Conservation (phyloP, 192 early-diverging fungal genomes). For the Rhizophagus prolifer region DNA sequence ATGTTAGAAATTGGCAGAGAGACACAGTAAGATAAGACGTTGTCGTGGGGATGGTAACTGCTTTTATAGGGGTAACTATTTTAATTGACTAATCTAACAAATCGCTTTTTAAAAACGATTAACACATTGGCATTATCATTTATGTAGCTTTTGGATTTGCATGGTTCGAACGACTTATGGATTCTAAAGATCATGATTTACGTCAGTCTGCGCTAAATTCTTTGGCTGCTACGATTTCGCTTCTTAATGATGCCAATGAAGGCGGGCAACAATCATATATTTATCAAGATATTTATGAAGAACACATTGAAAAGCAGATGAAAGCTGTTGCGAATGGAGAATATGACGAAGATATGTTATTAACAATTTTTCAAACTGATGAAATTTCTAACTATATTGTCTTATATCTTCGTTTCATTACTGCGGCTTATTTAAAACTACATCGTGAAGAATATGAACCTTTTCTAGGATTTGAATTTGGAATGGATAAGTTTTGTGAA, state of each 20-base stretch:
- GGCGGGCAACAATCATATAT: constrained; percentile 49
- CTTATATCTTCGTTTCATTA: constrained; percentile 55
- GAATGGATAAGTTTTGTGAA: constrained; percentile 55
- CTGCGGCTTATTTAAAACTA: constrained; percentile 55
- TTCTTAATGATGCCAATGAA: constrained; percentile 37
- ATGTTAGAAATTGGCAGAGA: constrained; percentile 45
- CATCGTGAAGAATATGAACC: constrained; percentile 59
- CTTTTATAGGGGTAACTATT: constrained; percentile 57
- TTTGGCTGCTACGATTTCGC: constrained; percentile 42
- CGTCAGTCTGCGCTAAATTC: constrained; percentile 32
- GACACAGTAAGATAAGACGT: constrained; percentile 49
- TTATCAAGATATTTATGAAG: constrained; percentile 57
- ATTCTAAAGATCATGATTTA: constrained; percentile 32
- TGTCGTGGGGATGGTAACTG: constrained; percentile 67
- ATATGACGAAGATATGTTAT: constrained; percentile 41
- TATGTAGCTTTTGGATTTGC: constrained; percentile 58
- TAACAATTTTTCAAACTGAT: constrained; percentile 52
- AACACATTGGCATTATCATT: not conserved
- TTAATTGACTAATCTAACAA: not conserved
- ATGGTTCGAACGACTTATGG: constrained; percentile 56
- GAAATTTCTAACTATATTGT: constrained; percentile 61
- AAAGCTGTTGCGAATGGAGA: constrained; percentile 30
- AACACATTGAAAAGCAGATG: constrained; percentile 45
- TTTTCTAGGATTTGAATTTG: constrained; percentile 54
- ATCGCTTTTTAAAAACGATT: not conserved